Base-by-base conservation (phyloP, 2,329 filamentous ascomycete genomes). In the Xylariomycetidae sp. region DNA sequence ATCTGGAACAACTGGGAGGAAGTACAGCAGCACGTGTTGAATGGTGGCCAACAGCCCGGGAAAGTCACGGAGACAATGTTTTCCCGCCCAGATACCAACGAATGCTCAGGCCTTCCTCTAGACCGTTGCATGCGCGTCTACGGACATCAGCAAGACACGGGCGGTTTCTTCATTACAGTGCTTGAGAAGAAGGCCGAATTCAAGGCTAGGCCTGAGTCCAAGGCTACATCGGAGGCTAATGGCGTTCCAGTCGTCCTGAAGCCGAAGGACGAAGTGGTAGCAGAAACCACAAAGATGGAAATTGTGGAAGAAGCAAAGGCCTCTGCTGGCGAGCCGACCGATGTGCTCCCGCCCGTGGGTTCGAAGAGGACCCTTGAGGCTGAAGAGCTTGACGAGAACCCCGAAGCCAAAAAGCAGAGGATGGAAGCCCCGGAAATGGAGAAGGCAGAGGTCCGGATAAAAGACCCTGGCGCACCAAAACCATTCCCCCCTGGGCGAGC, bases 131-230 rank as follows among this genome's bases (percentile, higher is more conserved):
- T 96, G 73, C 77, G 92, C 42, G 80, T 98, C 6, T 98, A 96
- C 58, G 85, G 89, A 20, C 92, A 98, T 59, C 74, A 88, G 54
- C 92, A 98, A 61, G 88, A 98, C 51, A 98, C 92, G 3, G 92
- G 92, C 35, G 90, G 84, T 15, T 98, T 98, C 71, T 98, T 98
- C 66, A 95, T 98, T 56, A 83, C 88, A 1, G 89, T 95, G 1
- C 65, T 98, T 13, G 85, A 95, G 67, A 98, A 98, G 72, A 81
- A 82, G 57, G 74, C 77, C 17, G 92, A 95, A 46, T 88, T 94
- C 57, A 83, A 75, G 56, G 82, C 80, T 7, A 84, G 75, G 58
- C 79, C 80, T 15, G 85, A 92, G 59, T 71, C 74, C 4, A 67
- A 71, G 36, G 56, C 62, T 34, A 74, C 72, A 52, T 18, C 44